These are phyloP conservation scores for Calonectria pseudoturangicola DNA, from an alignment of 2,329 filamentous ascomycete species.

Conservation along the genomic window DNA sequence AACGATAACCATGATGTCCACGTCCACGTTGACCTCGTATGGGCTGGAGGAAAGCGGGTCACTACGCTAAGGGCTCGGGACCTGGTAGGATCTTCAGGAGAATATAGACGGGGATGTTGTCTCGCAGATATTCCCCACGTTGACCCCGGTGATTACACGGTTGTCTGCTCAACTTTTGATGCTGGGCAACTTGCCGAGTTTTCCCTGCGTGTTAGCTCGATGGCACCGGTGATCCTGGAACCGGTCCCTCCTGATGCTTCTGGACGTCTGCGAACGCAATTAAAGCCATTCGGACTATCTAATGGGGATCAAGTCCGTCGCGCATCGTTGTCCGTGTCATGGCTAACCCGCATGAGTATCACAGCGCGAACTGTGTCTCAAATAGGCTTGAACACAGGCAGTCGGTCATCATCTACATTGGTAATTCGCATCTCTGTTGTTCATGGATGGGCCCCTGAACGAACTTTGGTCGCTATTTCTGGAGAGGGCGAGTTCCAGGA, in stretches of 20 bases:
- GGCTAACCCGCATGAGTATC: slow-evolving; percentile 74
- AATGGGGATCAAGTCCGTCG: slow-evolving; percentile 63
- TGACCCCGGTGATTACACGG: slow-evolving; percentile 85
- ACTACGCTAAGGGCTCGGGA: slow-evolving; percentile 83
- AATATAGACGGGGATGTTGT: slow-evolving; percentile 88
- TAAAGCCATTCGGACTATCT: slow-evolving; percentile 74
- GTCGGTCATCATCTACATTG: slow-evolving; percentile 66
- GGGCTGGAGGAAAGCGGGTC: slow-evolving; percentile 83
- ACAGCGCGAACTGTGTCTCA: slow-evolving; percentile 57
- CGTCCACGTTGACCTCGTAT: slow-evolving; percentile 89
- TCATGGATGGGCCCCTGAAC: slow-evolving; percentile 81
- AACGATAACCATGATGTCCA: slow-evolving; percentile 80
- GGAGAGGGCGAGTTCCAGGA: slow-evolving; percentile 86
- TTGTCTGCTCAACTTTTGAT: slow-evolving; percentile 94
- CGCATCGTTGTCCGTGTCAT: slow-evolving; percentile 61
- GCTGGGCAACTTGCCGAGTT: slow-evolving; percentile 85
- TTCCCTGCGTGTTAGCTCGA: slow-evolving; percentile 83
- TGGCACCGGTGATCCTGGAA: slow-evolving; percentile 71
- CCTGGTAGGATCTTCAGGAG: slow-evolving; percentile 88
- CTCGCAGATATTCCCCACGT: slow-evolving; percentile 78
- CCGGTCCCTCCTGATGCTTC: slow-evolving; percentile 83
- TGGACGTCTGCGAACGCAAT: slow-evolving; percentile 79
- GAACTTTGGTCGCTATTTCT: slow-evolving; percentile 78
- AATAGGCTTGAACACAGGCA: slow-evolving; percentile 47
- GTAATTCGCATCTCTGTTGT: slow-evolving; percentile 83